Evolutionary conservation across 306 rosid species (phyloP), one percentile per base, ranked within the genome.

Genomic region (Cucurbita maxima): DNA sequence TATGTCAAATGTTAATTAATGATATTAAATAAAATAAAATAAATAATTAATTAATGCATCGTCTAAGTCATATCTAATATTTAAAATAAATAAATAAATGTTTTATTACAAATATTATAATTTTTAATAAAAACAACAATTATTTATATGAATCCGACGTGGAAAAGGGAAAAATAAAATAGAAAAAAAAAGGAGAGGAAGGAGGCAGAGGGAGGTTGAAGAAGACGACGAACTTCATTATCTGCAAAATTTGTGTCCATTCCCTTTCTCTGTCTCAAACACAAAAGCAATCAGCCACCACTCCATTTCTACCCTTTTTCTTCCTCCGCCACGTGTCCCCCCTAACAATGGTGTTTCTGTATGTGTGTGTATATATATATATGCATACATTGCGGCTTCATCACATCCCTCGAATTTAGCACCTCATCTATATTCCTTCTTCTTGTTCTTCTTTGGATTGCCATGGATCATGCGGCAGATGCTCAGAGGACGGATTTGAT

Each of bases 401-500:
- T 43, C 51, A 10, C 67, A 36, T 7, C 55, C 68, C 69, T 73
- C 64, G 68, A 73, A 18, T 20, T 10, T 50, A 73, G 76, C 66
- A 43, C 54, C 64, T 44, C 11, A 58, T 73, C 34, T 3, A 13
- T 12, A 50, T 50, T 50, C 14, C 54, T 16, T 3, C 41, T 61
- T 53, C 16, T 57, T 48, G 34, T 30, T 38, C 52, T 37, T 37
- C 50, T 45, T 18, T 5, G 43, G 55, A 67, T 16, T 9, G 73
- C 77, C 25, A 89, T 92, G 99, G 99, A 94, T 75, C 99, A 94
- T 82, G 86, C 76, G 20, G 99, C 92, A n/a, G 97, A 94, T 37
- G 95, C 99, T 0, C 55, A 78, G 20, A 87, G 96, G 38, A 94
- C 97, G 74, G 99, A 94, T 73, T 86, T 94, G 87, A 94, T 94